A percentile compares a stretch with the other conserved stretches of the same genome.
These are phyloP conservation scores for Neospermospora avenae DNA, from an alignment of 2,329 filamentous ascomycete genomes.

Conservation along the genomic window DNA sequence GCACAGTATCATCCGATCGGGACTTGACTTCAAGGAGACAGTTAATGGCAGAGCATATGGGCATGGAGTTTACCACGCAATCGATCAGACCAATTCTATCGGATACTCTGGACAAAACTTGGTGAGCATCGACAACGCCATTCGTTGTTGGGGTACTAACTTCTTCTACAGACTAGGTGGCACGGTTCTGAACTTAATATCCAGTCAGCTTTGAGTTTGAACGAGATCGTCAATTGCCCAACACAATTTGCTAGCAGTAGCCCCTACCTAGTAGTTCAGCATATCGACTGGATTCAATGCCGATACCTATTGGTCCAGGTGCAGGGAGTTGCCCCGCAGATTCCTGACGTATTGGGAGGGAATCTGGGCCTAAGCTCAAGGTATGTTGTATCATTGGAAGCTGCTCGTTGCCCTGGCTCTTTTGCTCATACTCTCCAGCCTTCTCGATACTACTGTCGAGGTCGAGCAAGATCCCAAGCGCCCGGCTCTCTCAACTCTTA, in stretches of 20 bases:
- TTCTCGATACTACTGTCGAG: conserved; percentile 2
- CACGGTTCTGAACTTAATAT: conserved; percentile 62
- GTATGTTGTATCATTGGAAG: conserved; percentile 1
- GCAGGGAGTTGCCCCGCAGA: too few species aligned
- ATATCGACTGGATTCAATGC: conserved; percentile 85
- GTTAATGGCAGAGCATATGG: conserved; percentile 69
- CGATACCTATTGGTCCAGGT: conserved; percentile 72
- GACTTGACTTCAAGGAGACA: conserved; percentile 66
- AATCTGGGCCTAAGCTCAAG: background rate
- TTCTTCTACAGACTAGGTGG: conserved; percentile 48
- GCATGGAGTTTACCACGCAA: conserved; percentile 78
- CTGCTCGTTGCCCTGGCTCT: background rate
- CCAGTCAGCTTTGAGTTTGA: conserved; percentile 63
- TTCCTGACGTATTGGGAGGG: background rate
- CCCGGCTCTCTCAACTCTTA: conserved; percentile 19
- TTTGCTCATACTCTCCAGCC: background rate
- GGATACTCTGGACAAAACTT: conserved; percentile 16
- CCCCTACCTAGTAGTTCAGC: conserved; percentile 68
- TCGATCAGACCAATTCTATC: conserved; percentile 52
- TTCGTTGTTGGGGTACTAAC: background rate
- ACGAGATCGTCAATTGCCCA: conserved; percentile 79
- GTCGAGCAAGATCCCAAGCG: conserved; percentile 29
- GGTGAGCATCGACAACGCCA: conserved; percentile 15
- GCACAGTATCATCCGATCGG: conserved; percentile 85
- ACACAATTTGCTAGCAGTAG: conserved; percentile 50